Evolutionary conservation across 2,329 filamentous ascomycete species (phyloP), one percentile per base, ranked within the genome.

Genomic region (Xylaria sp.): DNA sequence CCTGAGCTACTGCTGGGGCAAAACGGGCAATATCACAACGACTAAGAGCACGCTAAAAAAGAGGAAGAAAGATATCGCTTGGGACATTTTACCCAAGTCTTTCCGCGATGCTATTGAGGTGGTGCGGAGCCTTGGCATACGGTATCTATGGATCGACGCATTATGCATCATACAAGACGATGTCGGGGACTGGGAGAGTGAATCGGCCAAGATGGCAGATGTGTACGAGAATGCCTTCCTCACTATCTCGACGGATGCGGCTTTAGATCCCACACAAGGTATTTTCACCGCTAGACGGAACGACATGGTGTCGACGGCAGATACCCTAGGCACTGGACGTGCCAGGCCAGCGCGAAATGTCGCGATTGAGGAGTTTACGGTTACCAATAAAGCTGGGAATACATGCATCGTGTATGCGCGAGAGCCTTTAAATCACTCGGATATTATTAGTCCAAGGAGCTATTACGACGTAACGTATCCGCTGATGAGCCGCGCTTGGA

Each of bases 381-480:
- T 46, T 18, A 46, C 13, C 18, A 15, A 46, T 5, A n/a, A 46
- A 7, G 15, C 18, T n/a, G 41, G 41, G 4, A n/a, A 18, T 13
- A 46, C 41, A 8, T n/a, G 18, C n/a, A 46, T 18, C 18, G 41
- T 46, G 13, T 46, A 46, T 46, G 41, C 41, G 13, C 41, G 41
- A 4, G 41, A 46, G 41, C 41, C 41, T n/a, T 46, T 46, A n/a
- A 46, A 46, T 46, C 41, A 46, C 18, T 46, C 41, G 18, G 41
- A 46, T n/a, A 46, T 46, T 46, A 46, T 46, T 8, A 46, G 41
- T 15, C 41, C 41, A n/a, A 46, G 41, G 41, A 46, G 41, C 18
- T 46, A 46, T n/a, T 46, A 46, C 41, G 41, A 46, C 41, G 41
- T 46, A 15, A 46, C 41, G 41, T 46, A 46, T 46, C 41, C 41